A percentile compares a stretch with the other conserved stretches of the same genome.
phyloP scores from a whole-genome alignment of 768 basidiomycete species.

The Rhizopogon rudus region DNA sequence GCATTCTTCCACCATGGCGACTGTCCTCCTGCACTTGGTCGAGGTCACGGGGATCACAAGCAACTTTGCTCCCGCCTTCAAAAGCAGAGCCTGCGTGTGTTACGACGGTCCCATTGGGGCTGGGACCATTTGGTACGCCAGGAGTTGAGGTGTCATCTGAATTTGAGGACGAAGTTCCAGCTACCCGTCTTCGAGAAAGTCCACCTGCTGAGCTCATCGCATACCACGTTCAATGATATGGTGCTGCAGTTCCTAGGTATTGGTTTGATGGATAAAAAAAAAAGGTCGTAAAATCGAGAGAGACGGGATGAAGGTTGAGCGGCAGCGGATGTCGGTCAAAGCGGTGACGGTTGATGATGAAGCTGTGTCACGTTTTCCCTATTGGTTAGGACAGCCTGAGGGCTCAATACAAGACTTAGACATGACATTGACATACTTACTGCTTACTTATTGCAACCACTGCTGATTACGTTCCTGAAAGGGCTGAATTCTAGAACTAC shows the following conservation, averaged over 20 bases:
- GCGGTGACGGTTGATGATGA: constrained; percentile 1
- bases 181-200: constrained; percentile 56
- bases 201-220: constrained; percentile 49
- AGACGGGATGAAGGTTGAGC: background rate
- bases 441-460: no score
- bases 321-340: constrained; percentile 2
- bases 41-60: constrained; percentile 90
- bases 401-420: no score
- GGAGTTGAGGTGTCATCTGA: constrained; percentile 33
- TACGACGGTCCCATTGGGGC: constrained; percentile 23
- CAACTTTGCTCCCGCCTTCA: constrained; percentile 82
- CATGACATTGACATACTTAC: no score
- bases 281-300: background rate
- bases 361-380: constrained; percentile 3
- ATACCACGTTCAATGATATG: background rate
- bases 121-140: constrained; percentile 23
- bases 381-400: no score
- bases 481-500: no score
- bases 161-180: constrained; percentile 29
- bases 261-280: background rate
- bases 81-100: constrained; percentile 79
- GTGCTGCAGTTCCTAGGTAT: background rate
- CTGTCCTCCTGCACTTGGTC: constrained; percentile 62
- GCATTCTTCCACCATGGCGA: constrained; percentile 68
- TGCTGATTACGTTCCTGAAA: no score